Evolutionary conservation across 148 eudicot genomes (phyloP).

Genomic region (Rheum nobile): DNA sequence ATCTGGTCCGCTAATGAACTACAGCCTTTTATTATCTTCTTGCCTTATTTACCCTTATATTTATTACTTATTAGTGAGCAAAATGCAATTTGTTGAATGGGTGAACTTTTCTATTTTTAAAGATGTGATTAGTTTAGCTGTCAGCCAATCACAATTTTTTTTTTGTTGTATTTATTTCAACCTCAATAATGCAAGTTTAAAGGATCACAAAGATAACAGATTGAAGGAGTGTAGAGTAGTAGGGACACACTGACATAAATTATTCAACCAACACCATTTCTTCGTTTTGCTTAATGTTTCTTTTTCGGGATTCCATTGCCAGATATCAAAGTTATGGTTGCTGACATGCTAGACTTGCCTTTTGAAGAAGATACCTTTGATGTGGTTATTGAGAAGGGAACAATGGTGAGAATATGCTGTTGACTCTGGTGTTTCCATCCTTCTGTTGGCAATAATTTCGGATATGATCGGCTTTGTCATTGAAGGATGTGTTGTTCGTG

Average conservation of each 20-base stretch:
- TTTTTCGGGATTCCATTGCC: slow-evolving; percentile 7
- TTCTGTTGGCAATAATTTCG: slow-evolving; percentile 13
- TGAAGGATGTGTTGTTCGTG: slow-evolving; percentile 98
- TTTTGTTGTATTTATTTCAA: neutral
- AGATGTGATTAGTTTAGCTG: neutral
- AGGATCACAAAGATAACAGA: neutral
- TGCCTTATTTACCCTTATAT: neutral
- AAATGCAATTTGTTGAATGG: neutral
- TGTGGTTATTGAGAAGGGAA: slow-evolving; percentile 96
- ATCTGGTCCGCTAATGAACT: neutral
- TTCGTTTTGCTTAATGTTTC: slow-evolving; percentile 2
- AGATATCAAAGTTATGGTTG: slow-evolving; percentile 78
- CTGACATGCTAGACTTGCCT: slow-evolving; percentile 91
- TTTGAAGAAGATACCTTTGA: slow-evolving; percentile 66
- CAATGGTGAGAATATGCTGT: slow-evolving; percentile 52
- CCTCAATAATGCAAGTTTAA: neutral
- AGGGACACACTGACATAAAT: neutral
- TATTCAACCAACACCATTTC: neutral
- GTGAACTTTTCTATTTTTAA: neutral
- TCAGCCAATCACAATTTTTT: neutral
- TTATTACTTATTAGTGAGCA: neutral
- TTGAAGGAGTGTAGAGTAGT: neutral
- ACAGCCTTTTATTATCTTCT: no score
- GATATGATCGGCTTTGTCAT: slow-evolving; percentile 23
- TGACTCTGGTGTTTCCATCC: neutral